A percentile compares a stretch with the other conserved stretches of the same genome.
These are phyloP conservation scores for Malassezia furfur DNA, from an alignment of 1,284 basidiomycete genomes.

Conservation along the genomic window DNA sequence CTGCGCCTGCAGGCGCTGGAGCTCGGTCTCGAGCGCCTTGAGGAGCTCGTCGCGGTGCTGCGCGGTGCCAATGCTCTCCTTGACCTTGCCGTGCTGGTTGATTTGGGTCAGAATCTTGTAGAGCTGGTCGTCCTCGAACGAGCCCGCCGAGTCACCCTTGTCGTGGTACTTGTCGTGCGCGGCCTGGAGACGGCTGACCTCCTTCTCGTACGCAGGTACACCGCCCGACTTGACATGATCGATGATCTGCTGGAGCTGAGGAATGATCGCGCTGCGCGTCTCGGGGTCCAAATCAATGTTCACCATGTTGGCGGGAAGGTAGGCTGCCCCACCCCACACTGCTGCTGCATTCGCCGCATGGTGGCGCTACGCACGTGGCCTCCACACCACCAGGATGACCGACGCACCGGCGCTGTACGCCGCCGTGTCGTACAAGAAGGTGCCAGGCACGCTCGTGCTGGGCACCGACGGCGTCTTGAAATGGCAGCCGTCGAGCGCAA, in stretches of 20 bases:
- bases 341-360: no score
- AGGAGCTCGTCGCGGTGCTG: not conserved
- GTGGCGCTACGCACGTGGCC: no score
- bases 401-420: slow-evolving; percentile 11
- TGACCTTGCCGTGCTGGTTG: not conserved
- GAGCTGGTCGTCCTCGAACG: not conserved
- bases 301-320: not conserved
- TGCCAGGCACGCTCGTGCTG: slow-evolving; percentile 27
- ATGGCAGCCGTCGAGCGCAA: slow-evolving; percentile 27
- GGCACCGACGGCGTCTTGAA: slow-evolving; percentile 17
- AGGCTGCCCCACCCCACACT: no score
- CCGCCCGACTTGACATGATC: not conserved
- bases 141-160: not conserved
- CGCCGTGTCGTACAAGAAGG: slow-evolving; percentile 25
- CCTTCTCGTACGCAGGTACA: not conserved
- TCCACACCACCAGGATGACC: not conserved
- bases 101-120: not conserved
- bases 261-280: not conserved
- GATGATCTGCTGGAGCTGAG: not conserved
- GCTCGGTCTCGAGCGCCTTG: not conserved
- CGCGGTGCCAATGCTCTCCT: not conserved
- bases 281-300: not conserved
- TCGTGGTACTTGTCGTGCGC: not conserved
- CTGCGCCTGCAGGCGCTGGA: not conserved
- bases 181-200: not conserved